These are phyloP conservation scores for Brettanomyces custersianus DNA, from an alignment of 805 yeast genomes.

Conservation along the genomic window DNA sequence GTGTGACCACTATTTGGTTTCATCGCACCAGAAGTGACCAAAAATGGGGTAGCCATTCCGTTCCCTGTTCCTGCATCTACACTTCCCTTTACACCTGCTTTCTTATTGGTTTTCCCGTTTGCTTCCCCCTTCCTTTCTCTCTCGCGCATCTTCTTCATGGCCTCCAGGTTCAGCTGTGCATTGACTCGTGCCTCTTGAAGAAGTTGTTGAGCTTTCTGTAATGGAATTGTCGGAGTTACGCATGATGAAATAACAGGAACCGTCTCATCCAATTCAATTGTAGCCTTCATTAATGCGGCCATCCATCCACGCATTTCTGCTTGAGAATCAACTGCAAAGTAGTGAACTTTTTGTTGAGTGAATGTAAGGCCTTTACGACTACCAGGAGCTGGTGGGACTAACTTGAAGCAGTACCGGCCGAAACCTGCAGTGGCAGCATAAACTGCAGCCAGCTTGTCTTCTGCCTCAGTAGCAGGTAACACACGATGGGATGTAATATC, in stretches of 20 bases:
- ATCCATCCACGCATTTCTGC: constrained; percentile 95
- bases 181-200: constrained; percentile 76
- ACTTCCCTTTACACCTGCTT: constrained; percentile 18
- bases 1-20: constrained; percentile 47
- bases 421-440: constrained; percentile 91
- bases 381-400: constrained; percentile 97
- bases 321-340: constrained; percentile 85
- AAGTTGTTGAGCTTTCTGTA: constrained; percentile 79
- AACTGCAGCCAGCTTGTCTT: constrained; percentile 70
- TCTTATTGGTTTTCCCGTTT: not conserved
- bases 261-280: constrained; percentile 89
- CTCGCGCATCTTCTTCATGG: constrained; percentile 32
- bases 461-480: constrained; percentile 65
- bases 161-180: constrained; percentile 43
- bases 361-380: constrained; percentile 90
- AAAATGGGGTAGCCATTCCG: constrained; percentile 63
- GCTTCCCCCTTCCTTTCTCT: not conserved
- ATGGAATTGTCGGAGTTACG: constrained; percentile 88
- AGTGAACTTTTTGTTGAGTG: constrained; percentile 93
- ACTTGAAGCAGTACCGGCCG: constrained; percentile 87
- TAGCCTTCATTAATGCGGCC: constrained; percentile 89
- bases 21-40: constrained; percentile 52
- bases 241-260: constrained; percentile 90
- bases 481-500: constrained; percentile 95
- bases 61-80: constrained; percentile 14